Evolutionary conservation across 768 basidiomycete genomes (phyloP).

Genomic region (Termitomyces sp.): DNA sequence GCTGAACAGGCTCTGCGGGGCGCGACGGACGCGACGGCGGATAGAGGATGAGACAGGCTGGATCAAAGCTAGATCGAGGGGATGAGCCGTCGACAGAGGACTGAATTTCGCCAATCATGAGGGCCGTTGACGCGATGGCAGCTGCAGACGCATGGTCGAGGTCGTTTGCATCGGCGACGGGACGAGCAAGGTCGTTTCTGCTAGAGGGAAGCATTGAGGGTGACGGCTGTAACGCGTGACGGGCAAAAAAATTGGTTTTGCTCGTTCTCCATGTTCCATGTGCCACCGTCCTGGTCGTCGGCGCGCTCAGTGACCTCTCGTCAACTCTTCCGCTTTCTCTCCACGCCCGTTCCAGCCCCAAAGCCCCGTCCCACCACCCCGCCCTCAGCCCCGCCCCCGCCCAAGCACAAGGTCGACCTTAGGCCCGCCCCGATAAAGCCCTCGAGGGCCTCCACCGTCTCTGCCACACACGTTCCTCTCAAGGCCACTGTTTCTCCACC

Average conservation of each 20-base stretch:
- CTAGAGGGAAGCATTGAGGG: conserved; percentile 5
- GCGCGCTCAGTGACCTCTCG: conserved; percentile 5
- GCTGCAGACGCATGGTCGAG: conserved; percentile 4
- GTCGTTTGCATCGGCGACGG: conserved; percentile 3
- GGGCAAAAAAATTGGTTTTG: conserved; percentile 7
- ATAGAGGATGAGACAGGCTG: conserved; percentile 17
- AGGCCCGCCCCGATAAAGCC: conserved; percentile 59
- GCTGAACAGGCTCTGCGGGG: conserved; percentile 1
- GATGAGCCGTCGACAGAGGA: conserved; percentile 5
- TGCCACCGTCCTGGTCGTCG: conserved; percentile 8
- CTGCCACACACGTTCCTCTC: conserved; percentile 19
- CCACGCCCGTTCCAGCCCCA: conserved; percentile 18
- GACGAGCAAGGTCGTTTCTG: conserved; percentile 7
- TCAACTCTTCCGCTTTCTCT: conserved; percentile 11
- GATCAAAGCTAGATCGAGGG: conserved; percentile 9
- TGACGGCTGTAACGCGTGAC: conserved; percentile 16
- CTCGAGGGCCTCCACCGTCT: conserved; percentile 19
- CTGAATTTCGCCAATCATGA: conserved; percentile 14
- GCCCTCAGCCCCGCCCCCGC: conserved; percentile 17
- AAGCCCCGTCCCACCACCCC: conserved; percentile 6
- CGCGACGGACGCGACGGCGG: conserved; percentile 8
- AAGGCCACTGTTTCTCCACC: conserved; percentile 26
- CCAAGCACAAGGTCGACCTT: conserved; percentile 51
- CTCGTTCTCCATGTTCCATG: conserved; percentile 12
- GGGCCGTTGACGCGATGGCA: conserved; percentile 17